Conservation (phyloP, 306 rosid species). For the Lathyrus oleraceus region DNA sequence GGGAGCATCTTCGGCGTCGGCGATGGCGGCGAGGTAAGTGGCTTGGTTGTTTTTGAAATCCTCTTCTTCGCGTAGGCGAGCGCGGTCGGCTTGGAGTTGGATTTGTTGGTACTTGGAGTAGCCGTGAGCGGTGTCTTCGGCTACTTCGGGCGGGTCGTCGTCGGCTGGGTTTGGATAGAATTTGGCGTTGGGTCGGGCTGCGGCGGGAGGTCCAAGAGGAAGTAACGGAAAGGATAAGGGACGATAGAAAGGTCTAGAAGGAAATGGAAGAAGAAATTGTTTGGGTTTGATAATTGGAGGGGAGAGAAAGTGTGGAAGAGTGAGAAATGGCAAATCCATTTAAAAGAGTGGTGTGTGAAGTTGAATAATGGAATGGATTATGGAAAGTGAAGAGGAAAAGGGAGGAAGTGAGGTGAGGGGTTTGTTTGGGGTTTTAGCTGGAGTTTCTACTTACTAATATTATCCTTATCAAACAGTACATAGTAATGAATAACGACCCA, state of each 20-base stretch:
- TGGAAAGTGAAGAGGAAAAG: neutral
- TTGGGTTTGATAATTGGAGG: slow-evolving; percentile 29
- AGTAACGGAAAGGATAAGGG: slow-evolving; percentile 16
- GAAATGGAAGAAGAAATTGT: neutral
- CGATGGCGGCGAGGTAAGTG: slow-evolving; percentile 82
- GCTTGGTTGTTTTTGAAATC: slow-evolving; percentile 74
- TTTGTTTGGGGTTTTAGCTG: slow-evolving; percentile 23
- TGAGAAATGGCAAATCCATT: slow-evolving; percentile 65
- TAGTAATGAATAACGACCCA: neutral
- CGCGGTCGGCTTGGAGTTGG: slow-evolving; percentile 72
- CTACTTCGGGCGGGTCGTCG: slow-evolving; percentile 84
- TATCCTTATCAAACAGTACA: neutral
- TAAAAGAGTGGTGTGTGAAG: neutral
- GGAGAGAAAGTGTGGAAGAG: slow-evolving; percentile 48
- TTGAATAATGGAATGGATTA: neutral
- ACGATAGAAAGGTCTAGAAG: slow-evolving; percentile 23
- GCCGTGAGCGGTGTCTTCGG: slow-evolving; percentile 76
- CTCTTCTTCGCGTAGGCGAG: slow-evolving; percentile 64
- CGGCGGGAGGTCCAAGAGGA: slow-evolving; percentile 38
- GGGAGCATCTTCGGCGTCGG: slow-evolving; percentile 73
- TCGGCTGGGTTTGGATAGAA: slow-evolving; percentile 80
- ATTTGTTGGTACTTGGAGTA: slow-evolving; percentile 78
- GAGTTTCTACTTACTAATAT: neutral
- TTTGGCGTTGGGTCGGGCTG: slow-evolving; percentile 66
- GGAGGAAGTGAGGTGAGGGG: neutral